phyloP scores from a whole-genome alignment of 1,284 basidiomycete genomes.

The Ceratobasidium sp. region DNA sequence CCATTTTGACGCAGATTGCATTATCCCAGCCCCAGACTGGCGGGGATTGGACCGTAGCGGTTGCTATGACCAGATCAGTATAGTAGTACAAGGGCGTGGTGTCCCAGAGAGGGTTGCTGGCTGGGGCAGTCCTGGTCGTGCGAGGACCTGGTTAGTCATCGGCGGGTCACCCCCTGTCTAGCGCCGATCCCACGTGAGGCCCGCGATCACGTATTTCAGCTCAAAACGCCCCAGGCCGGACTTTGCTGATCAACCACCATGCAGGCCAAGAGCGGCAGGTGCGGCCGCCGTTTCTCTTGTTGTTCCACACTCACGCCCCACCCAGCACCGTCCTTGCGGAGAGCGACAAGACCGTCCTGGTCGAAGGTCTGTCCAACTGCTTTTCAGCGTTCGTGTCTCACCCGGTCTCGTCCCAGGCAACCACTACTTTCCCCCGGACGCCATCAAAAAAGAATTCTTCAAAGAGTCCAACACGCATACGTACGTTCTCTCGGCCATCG shows the following conservation, averaged over 20 bases:
- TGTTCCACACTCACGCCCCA: not conserved
- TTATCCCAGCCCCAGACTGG: slow-evolving; percentile 35
- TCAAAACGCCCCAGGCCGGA: slow-evolving; percentile 15
- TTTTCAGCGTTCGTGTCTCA: not conserved
- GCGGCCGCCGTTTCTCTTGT: slow-evolving; percentile 18
- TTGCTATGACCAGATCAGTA: not conserved
- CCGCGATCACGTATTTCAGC: slow-evolving; percentile 13
- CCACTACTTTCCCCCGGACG: slow-evolving; percentile 29
- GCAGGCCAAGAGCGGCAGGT: slow-evolving; percentile 37
- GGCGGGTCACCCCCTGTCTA: not conserved
- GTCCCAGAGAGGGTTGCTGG: no score
- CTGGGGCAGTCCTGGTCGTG: not conserved
- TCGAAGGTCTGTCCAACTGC: slow-evolving; percentile 31
- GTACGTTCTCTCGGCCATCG: not conserved
- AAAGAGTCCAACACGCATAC: slow-evolving; percentile 40
- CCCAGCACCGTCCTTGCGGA: slow-evolving; percentile 39
- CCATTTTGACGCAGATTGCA: slow-evolving; percentile 38
- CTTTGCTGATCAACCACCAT: slow-evolving; percentile 13
- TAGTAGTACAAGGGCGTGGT: not conserved
- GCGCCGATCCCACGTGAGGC: slow-evolving; percentile 30
- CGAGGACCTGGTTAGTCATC: slow-evolving; percentile 2
- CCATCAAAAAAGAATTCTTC: slow-evolving; percentile 24
- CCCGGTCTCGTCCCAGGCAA: slow-evolving; percentile 1
- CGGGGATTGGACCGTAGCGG: not conserved
- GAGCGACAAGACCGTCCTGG: slow-evolving; percentile 38